Evolutionary conservation across 192 early-diverging fungal species (phyloP).

Genomic region (Entomortierella parvispora): DNA sequence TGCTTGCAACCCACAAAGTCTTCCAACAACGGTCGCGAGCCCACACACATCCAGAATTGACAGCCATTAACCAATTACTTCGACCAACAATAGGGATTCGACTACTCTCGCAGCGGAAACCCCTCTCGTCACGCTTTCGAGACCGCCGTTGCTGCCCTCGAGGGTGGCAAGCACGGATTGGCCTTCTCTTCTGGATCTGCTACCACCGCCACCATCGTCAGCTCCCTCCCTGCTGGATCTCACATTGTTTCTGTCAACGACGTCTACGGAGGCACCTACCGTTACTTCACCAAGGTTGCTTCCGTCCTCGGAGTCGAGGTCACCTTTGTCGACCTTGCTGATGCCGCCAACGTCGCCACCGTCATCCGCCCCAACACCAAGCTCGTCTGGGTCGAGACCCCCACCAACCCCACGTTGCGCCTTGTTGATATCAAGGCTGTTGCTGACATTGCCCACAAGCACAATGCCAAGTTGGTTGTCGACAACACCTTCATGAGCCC

Average conservation of each 20-base stretch:
- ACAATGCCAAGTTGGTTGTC: conserved; percentile 76
- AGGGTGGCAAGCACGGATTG: conserved; percentile 87
- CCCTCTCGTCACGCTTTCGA: conserved; percentile 83
- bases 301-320: conserved; percentile 69
- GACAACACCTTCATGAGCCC: conserved; percentile 91
- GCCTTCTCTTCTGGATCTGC: conserved; percentile 89
- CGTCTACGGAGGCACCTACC: conserved; percentile 91
- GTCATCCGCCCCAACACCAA: conserved; percentile 78
- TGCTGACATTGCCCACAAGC: conserved; percentile 68
- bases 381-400: conserved; percentile 89
- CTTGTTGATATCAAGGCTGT: conserved; percentile 83
- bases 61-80: neutral
- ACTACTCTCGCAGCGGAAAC: conserved; percentile 86
- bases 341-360: conserved; percentile 71
- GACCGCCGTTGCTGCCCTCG: conserved; percentile 90
- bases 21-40: neutral
- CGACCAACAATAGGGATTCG: conserved; percentile 60
- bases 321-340: conserved; percentile 81
- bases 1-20: neutral
- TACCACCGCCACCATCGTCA: conserved; percentile 83
- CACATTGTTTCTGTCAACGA: conserved; percentile 90
- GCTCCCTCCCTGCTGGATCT: conserved; percentile 71
- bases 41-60: no score
- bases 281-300: conserved; percentile 89
- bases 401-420: conserved; percentile 88